Evolutionary conservation across 1,139 yeast genomes (phyloP).

Genomic region (Geotrichum cucujoidarum): DNA sequence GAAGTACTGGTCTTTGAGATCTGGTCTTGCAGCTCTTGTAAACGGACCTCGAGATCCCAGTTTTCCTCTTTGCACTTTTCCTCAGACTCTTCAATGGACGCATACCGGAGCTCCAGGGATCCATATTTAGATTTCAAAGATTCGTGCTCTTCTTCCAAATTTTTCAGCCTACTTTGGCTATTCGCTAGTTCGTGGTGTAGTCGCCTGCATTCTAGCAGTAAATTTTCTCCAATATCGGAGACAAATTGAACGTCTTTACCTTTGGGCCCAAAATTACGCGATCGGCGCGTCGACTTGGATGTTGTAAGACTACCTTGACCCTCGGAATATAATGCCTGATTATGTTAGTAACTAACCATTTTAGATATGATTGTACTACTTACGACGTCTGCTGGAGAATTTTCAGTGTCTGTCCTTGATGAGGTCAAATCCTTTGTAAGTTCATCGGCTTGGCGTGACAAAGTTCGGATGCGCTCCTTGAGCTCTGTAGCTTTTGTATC

Average conservation of each 20-base stretch:
- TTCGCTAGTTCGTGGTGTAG: conserved; percentile 54
- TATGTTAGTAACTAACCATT: neutral
- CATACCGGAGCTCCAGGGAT: conserved; percentile 35
- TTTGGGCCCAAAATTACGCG: conserved; percentile 19
- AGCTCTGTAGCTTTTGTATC: conserved; percentile 16
- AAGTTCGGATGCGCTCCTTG: conserved; percentile 7
- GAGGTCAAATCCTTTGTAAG: conserved; percentile 10
- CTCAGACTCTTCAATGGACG: conserved; percentile 40
- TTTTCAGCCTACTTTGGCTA: conserved; percentile 45
- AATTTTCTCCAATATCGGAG: conserved; percentile 74
- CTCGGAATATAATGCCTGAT: neutral
- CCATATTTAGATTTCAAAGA: conserved; percentile 40
- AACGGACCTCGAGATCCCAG: conserved; percentile 69
- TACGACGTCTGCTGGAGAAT: too few relatives aligned
- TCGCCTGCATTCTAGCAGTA: conserved; percentile 72
- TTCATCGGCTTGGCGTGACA: conserved; percentile 13
- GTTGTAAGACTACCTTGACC: conserved; percentile 4
- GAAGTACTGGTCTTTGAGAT: conserved; percentile 29
- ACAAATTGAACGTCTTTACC: conserved; percentile 69
- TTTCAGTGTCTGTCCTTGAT: too few relatives aligned
- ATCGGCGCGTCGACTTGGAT: conserved; percentile 6
- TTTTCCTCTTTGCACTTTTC: conserved; percentile 60
- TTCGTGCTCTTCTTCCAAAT: conserved; percentile 41
- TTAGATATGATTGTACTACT: too few relatives aligned
- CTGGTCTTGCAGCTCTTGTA: conserved; percentile 50